Evolutionary conservation across 2,329 filamentous ascomycete species (phyloP), one percentile per base, ranked within the genome.

Genomic region (Trematosphaeria pertusa): DNA sequence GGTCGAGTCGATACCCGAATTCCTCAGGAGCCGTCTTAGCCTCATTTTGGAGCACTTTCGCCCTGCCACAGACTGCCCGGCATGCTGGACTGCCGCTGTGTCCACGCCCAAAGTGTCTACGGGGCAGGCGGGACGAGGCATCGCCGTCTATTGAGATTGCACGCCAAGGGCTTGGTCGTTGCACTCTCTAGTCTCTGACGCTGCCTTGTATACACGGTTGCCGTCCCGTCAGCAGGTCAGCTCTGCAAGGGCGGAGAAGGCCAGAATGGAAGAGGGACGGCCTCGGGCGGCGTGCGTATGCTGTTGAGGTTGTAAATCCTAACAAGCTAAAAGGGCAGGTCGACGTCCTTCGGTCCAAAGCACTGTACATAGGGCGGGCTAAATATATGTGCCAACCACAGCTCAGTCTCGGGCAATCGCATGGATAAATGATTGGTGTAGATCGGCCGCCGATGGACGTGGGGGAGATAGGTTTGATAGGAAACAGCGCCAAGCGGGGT

Each of bases 141-240:
- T 42, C 30, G 24, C 43, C 28, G 43, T 54, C 48, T 52, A 44
- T 32, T 34, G 28, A 54, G 52, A 54, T 53, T 60, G 43, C 38
- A 48, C 37, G 58, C 56, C 54, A 58, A 61, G 56, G 56, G 52
- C 56, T 60, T 56, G 48, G 52, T 50, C 42, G 54, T 55, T 46
- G 54, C 36, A 57, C 54, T 43, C 41, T 39, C 20, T 34, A 18
- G 22, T 12, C 31, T 36, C 42, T 57, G 54, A 58, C 49, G 53
- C 49, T 43, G 44, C 11, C 28, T 32, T 19, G 5, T 9, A 9
- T 19, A 37, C 14, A 12, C 34, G 10, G 20, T 14, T 34, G 32
- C 15, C 4, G 6, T 17, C 5, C n/a, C n/a, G n/a, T n/a, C n/a
- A n/a, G n/a, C n/a, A n/a, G n/a, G n/a, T n/a, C n/a, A n/a, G n/a